A percentile compares a stretch with the other conserved stretches of the same genome.
phyloP scores from a whole-genome alignment of 2,329 filamentous ascomycete genomes.

The Neurospora sp. region DNA sequence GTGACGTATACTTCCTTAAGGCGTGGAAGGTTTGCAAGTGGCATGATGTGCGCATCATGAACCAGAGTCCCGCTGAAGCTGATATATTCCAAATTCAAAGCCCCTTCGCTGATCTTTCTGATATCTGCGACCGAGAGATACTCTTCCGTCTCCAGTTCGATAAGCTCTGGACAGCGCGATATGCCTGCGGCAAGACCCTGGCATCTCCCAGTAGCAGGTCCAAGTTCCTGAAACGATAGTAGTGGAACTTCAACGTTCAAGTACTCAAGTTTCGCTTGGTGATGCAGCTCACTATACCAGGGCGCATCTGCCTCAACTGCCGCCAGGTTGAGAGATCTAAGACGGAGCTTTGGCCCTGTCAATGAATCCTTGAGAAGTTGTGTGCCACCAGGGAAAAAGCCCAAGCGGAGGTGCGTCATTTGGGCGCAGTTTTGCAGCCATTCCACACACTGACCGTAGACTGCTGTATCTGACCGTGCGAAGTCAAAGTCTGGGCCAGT shows the following conservation, averaged over 20 bases:
- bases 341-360: constrained; percentile 28
- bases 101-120: constrained; percentile 30
- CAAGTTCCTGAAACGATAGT: constrained; percentile 14
- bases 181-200: constrained; percentile 29
- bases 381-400: background rate
- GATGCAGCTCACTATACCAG: constrained; percentile 41
- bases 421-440: constrained; percentile 30
- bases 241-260: constrained; percentile 16
- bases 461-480: constrained; percentile 8
- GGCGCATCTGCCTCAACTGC: constrained; percentile 34
- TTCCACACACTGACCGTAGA: constrained; percentile 20
- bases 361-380: constrained; percentile 26
- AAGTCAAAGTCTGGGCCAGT: constrained; percentile 5
- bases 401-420: constrained; percentile 32
- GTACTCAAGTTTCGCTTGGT: constrained; percentile 35
- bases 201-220: constrained; percentile 21
- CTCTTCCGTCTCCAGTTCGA: constrained; percentile 39
- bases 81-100: constrained; percentile 43
- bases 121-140: constrained; percentile 41
- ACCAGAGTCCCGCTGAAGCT: constrained; percentile 45
- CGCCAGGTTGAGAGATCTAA: constrained; percentile 38
- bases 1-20: constrained; percentile 43
- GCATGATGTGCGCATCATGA: constrained; percentile 33
- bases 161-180: constrained; percentile 39
- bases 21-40: constrained; percentile 27